Conservation (phyloP, 768 basidiomycete genomes). For the Pleurotus pulmonarius region DNA sequence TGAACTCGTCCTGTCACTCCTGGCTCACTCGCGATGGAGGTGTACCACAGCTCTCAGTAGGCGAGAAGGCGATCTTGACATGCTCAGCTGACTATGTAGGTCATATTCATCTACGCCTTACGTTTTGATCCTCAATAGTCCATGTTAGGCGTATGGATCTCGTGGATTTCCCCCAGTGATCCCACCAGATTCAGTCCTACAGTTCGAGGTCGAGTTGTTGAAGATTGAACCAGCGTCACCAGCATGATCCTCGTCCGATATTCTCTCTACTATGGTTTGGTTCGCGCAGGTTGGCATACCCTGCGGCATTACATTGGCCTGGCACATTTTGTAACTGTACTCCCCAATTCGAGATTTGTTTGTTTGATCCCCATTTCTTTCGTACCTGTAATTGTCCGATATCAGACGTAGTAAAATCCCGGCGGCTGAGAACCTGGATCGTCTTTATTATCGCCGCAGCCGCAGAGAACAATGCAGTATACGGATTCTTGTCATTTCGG, state of each 20-base stretch:
- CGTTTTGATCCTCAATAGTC: background rate
- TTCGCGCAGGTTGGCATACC: background rate
- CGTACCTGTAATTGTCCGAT: no score
- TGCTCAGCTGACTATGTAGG: slow-evolving; percentile 74
- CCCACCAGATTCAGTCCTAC: slow-evolving; percentile 67
- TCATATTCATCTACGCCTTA: slow-evolving; percentile 14
- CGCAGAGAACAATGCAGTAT: no score
- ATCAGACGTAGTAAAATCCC: no score
- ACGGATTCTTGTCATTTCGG: no score
- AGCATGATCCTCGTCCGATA: background rate
- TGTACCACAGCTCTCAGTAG: slow-evolving; percentile 71
- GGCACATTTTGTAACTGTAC: slow-evolving; percentile 2
- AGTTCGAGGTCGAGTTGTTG: slow-evolving; percentile 81
- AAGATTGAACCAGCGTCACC: slow-evolving; percentile 40
- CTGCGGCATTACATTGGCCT: background rate
- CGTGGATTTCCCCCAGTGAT: slow-evolving; percentile 78
- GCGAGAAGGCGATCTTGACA: slow-evolving; percentile 64
- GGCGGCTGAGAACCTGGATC: no score
- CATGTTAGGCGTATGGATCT: slow-evolving; percentile 59
- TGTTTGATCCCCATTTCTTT: background rate
- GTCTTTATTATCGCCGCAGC: no score
- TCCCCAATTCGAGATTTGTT: slow-evolving; percentile 1
- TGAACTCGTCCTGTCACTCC: background rate
- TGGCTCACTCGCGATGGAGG: slow-evolving; percentile 39
- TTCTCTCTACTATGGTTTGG: slow-evolving; percentile 7